Evolutionary conservation across 192 early-diverging fungal species (phyloP).

Genomic region (Glomus cerebriforme): DNA sequence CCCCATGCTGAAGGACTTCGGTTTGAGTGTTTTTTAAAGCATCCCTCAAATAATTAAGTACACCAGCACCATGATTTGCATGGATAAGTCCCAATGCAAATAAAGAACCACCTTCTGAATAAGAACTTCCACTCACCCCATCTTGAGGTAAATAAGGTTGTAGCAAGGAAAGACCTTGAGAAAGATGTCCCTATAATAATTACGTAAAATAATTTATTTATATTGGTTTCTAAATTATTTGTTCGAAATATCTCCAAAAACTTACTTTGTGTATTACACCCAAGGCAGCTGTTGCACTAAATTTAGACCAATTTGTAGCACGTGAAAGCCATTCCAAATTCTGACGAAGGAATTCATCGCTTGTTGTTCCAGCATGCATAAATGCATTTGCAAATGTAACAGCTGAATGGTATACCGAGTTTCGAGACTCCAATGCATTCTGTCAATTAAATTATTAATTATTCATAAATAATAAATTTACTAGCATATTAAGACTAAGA

Average conservation of each 20-base stretch:
- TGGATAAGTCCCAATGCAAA: conserved; percentile 98
- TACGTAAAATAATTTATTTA: not conserved
- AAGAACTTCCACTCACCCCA: conserved; percentile 81
- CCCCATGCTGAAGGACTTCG: conserved; percentile 97
- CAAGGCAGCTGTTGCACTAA: conserved; percentile 95
- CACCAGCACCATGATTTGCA: conserved; percentile 88
- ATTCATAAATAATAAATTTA: not conserved
- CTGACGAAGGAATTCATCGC: conserved; percentile 95
- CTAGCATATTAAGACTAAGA: not conserved
- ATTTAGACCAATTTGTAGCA: conserved; percentile 99
- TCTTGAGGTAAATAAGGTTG: conserved; percentile 95
- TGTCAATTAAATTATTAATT: conserved; percentile 34
- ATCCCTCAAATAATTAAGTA: conserved; percentile 80
- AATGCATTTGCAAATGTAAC: conserved; percentile 97
- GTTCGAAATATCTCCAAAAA: not conserved
- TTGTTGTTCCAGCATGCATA: conserved; percentile 97
- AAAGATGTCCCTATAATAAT: conserved; percentile 75
- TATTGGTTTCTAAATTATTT: not conserved
- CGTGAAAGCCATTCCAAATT: conserved; percentile 97
- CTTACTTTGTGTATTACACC: conserved; percentile 93
- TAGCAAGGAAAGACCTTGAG: conserved; percentile 78
- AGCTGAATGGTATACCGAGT: conserved; percentile 92
- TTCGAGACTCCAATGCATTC: conserved; percentile 86
- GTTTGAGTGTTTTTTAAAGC: conserved; percentile 75
- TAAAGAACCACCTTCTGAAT: conserved; percentile 95